Base-by-base conservation (phyloP, 2,329 filamentous ascomycete genomes). In the Macrophomina tecta region DNA sequence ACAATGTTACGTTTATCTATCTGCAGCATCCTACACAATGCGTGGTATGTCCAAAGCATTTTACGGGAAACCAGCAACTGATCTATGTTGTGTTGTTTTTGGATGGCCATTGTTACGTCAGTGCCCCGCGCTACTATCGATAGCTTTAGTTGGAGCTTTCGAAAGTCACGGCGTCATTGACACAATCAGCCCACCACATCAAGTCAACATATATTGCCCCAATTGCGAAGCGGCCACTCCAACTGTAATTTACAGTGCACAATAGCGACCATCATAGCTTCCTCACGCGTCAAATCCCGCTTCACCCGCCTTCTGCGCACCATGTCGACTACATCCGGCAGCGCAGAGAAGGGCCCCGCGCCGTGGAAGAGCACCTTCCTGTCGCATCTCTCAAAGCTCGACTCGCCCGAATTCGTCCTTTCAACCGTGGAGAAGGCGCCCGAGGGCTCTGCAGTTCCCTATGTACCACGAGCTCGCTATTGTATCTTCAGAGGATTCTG, bases 401-500 rank as follows among this genome's bases (percentile, higher is more conserved):
- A 79, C 64, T 78, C 78, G 7, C 82, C 83, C 6, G 81, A 85
- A 68, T 84, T 85, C 69, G 82, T 84, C 65, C 81, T 85, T 68
- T 78, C 79, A 58, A 86, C 85, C 3, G 78, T 88, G 48, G 77
- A 77, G 66, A 74, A 75, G 18, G 81, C 79, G 5, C 78, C 83
- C 32, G 58, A 73, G 38, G 76, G 75, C 18, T 78, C 79, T n/a
- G 76, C 81, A 0, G 76, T 77, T 52, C 71, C 79, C 8, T 79
- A 80, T 69, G 71, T 83, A 1, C 82, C 84, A 0, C 86, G 92
- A 64, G 90, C 88, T 8, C 88, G 93, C 64, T 93, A 88, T 73
- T 95, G 94, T 79, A 88, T 97, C 73, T 94, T 89, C 80, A 90
- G 94, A 68, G 93, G 93, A 71, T 89, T 97, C 80, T 97, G 91